A percentile compares a stretch with the other conserved stretches of the same genome.
Evolutionary conservation across 352 stramenopile genomes (phyloP).

Genomic region (Phytophthora megakarya): DNA sequence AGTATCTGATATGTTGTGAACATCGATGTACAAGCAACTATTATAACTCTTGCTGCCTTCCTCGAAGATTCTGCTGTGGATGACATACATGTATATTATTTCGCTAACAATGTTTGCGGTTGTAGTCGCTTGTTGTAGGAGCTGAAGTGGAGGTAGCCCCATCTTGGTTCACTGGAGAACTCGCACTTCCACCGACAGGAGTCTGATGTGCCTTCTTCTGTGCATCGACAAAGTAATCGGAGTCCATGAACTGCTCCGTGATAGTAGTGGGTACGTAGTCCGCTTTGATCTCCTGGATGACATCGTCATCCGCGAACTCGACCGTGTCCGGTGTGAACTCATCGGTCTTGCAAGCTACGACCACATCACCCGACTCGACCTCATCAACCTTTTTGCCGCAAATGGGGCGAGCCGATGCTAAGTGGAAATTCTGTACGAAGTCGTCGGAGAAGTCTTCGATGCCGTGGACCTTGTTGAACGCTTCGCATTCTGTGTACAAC

Average conservation of each 20-base stretch:
- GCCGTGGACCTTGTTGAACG: conserved; percentile 46
- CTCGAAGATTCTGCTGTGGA: no score
- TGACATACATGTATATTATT: no score
- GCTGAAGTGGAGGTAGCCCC: conserved; percentile 6
- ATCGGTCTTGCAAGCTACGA: conserved; percentile 37
- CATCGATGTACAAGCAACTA: no score
- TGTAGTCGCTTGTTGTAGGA: conserved; percentile 1
- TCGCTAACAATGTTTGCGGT: conserved; percentile 16
- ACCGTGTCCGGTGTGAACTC: conserved; percentile 42
- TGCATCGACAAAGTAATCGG: conserved; percentile 31
- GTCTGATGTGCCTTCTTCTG: conserved; percentile 27
- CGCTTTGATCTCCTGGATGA: conserved; percentile 34
- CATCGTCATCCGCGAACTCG: conserved; percentile 38
- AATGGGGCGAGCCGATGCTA: conserved; percentile 41
- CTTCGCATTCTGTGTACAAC: conserved; percentile 51
- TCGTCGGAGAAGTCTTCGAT: conserved; percentile 45
- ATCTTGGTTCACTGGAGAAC: no score
- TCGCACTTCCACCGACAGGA: conserved; percentile 6
- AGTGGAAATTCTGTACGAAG: conserved; percentile 56
- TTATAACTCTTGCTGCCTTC: no score
- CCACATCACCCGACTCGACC: conserved; percentile 40
- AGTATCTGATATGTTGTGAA: no score
- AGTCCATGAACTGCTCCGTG: conserved; percentile 33
- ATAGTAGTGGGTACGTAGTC: conserved; percentile 35
- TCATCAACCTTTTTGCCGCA: conserved; percentile 53